A percentile compares a stretch with the other conserved stretches of the same genome.
Evolutionary conservation across 2,329 filamentous ascomycete genomes (phyloP).

Genomic region (Neonectria neomacrospora): DNA sequence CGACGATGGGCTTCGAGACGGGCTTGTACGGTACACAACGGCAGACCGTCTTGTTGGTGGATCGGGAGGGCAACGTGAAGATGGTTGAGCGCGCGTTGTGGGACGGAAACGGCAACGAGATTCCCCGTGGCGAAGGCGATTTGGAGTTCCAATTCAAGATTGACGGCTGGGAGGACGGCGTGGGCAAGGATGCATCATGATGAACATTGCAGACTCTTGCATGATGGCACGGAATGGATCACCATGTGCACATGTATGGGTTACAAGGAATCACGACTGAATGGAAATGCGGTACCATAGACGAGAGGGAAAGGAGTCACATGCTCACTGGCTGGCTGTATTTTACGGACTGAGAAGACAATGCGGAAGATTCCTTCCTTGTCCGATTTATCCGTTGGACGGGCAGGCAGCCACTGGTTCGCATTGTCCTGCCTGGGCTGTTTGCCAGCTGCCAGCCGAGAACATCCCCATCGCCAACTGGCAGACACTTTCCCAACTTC

Average conservation of each 20-base stretch:
- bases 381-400: background rate
- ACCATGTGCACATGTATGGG: background rate
- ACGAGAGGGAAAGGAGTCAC: slow-evolving; percentile 1
- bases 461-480: slow-evolving; percentile 9
- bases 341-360: slow-evolving; percentile 9
- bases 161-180: slow-evolving; percentile 59
- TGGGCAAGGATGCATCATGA: slow-evolving; percentile 5
- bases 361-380: background rate
- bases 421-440: background rate
- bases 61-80: slow-evolving; percentile 70
- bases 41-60: slow-evolving; percentile 71
- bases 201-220: background rate
- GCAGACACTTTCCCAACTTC: background rate
- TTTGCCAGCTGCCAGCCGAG: slow-evolving; percentile 23
- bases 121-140: slow-evolving; percentile 66
- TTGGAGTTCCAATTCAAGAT: slow-evolving; percentile 66
- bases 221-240: background rate
- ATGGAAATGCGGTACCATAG: background rate
- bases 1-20: slow-evolving; percentile 60
- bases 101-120: slow-evolving; percentile 66
- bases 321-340: slow-evolving; percentile 5
- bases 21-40: slow-evolving; percentile 74
- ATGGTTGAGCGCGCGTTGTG: slow-evolving; percentile 70
- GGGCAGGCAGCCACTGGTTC: background rate
- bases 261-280: background rate